A percentile compares a stretch with the other conserved stretches of the same genome.
Conservation (phyloP, 345 rosid genomes). For the Aquilaria yunnanensis region DNA sequence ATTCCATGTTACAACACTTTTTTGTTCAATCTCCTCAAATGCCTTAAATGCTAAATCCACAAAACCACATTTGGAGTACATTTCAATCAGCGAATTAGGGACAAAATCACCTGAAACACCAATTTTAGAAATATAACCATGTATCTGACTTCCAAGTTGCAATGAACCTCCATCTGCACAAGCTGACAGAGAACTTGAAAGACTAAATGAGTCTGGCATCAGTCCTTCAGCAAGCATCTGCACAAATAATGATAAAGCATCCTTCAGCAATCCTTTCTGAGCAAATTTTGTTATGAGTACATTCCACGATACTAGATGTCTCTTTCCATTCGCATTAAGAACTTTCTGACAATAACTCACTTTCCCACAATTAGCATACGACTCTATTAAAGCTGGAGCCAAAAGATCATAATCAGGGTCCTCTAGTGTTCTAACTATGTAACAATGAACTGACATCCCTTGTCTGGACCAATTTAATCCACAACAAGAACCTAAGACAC, state of each 20-base stretch:
- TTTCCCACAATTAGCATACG: conserved; percentile 53
- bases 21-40: conserved; percentile 31
- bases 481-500: conserved; percentile 61
- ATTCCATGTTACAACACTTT: conserved; percentile 55
- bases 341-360: conserved; percentile 36
- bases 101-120: conserved; percentile 43
- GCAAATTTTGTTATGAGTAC: conserved; percentile 54
- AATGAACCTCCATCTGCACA: conserved; percentile 45
- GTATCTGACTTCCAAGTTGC: conserved; percentile 62
- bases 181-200: conserved; percentile 62
- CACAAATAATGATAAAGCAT: conserved; percentile 42
- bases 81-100: conserved; percentile 43
- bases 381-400: conserved; percentile 62
- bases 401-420: conserved; percentile 36
- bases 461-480: conserved; percentile 44
- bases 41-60: conserved; percentile 35
- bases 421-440: conserved; percentile 34
- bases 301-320: conserved; percentile 64
- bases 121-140: conserved; percentile 41
- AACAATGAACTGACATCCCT: conserved; percentile 76
- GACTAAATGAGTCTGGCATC: conserved; percentile 61
- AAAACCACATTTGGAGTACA: conserved; percentile 58
- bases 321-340: conserved; percentile 32
- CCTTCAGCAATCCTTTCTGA: conserved; percentile 37
- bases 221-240: conserved; percentile 42